phyloP scores from a whole-genome alignment of 2,329 filamentous ascomycete species.

The Ophiostoma triangulosporum region DNA sequence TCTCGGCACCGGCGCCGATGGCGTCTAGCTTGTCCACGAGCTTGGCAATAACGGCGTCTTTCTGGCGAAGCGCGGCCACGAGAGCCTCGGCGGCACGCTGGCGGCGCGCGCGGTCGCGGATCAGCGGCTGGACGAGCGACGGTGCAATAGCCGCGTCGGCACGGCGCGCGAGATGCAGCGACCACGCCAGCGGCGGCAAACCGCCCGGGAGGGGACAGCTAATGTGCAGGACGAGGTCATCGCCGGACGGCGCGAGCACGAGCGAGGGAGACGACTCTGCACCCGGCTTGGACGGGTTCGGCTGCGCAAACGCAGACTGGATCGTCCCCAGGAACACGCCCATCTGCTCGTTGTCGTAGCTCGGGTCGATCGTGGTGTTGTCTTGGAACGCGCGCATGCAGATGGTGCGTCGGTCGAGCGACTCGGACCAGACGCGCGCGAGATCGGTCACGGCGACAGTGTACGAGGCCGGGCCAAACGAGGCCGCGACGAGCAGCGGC shows the following conservation, averaged over 20 bases:
- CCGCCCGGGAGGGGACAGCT: conserved; percentile 49
- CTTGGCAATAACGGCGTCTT: conserved; percentile 38
- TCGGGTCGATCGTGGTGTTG: conserved; percentile 60
- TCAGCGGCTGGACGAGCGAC: conserved; percentile 37
- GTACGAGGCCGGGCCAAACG: conserved; percentile 42
- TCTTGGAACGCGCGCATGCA: conserved; percentile 46
- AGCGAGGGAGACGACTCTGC: too few relatives aligned
- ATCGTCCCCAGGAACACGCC: conserved; percentile 53
- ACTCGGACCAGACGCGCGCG: conserved; percentile 59
- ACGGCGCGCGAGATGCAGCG: conserved; percentile 42
- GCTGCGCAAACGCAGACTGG: neutral
- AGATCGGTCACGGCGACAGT: conserved; percentile 56
- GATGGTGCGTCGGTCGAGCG: conserved; percentile 46
- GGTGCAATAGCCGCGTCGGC: conserved; percentile 11
- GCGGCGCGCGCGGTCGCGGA: conserved; percentile 31
- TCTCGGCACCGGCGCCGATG: conserved; percentile 36
- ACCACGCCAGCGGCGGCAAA: conserved; percentile 52
- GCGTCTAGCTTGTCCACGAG: conserved; percentile 41
- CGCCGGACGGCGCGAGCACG: conserved; percentile 17
- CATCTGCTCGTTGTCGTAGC: conserved; percentile 54
- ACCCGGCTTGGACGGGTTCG: conserved; percentile 22
- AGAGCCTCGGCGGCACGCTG: conserved; percentile 30
- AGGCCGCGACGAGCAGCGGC: conserved; percentile 45
- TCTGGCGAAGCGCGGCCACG: conserved; percentile 29
- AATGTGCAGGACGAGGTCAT: conserved; percentile 35